Conservation (phyloP, 768 basidiomycete genomes). For the Xanthoconium purpureum region DNA sequence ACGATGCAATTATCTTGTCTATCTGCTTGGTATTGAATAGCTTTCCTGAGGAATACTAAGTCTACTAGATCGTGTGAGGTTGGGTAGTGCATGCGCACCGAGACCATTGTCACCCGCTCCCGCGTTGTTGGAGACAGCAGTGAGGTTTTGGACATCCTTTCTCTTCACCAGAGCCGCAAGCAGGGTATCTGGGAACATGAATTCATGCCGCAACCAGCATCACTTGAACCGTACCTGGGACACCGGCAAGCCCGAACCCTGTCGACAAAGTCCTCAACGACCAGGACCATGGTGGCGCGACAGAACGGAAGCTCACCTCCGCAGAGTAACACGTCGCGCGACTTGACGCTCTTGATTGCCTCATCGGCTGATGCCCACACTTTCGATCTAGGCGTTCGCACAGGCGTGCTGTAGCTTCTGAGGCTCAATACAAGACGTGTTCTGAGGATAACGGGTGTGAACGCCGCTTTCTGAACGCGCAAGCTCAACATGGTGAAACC, state of each 20-base stretch:
- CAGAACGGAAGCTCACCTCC: slow-evolving; percentile 55
- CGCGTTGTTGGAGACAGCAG: slow-evolving; percentile 87
- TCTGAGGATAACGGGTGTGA: slow-evolving; percentile 18
- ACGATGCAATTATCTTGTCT: slow-evolving; percentile 82
- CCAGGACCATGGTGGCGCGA: background rate
- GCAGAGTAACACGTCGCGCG: slow-evolving; percentile 73
- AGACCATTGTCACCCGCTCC: slow-evolving; percentile 69
- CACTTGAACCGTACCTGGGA: slow-evolving; percentile 56
- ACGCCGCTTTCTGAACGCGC: slow-evolving; percentile 13
- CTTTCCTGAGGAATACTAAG: slow-evolving; percentile 47
- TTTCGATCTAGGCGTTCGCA: slow-evolving; percentile 45
- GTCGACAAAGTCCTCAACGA: slow-evolving; percentile 5
- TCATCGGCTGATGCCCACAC: slow-evolving; percentile 82
- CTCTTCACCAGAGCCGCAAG: slow-evolving; percentile 74
- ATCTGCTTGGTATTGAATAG: slow-evolving; percentile 74
- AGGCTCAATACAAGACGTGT: slow-evolving; percentile 12
- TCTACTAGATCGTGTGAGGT: background rate
- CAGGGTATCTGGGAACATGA: slow-evolving; percentile 60
- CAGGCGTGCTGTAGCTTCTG: slow-evolving; percentile 27
- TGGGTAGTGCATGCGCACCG: slow-evolving; percentile 38
- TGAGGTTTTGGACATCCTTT: slow-evolving; percentile 69
- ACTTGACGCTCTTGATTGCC: slow-evolving; percentile 79
- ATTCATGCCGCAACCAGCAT: too few relatives aligned
- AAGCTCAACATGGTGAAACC: slow-evolving; percentile 20
- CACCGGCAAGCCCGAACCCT: slow-evolving; percentile 91